Evolutionary conservation across 1,139 yeast genomes (phyloP).

Genomic region (Scheffersomyces stambukii): DNA sequence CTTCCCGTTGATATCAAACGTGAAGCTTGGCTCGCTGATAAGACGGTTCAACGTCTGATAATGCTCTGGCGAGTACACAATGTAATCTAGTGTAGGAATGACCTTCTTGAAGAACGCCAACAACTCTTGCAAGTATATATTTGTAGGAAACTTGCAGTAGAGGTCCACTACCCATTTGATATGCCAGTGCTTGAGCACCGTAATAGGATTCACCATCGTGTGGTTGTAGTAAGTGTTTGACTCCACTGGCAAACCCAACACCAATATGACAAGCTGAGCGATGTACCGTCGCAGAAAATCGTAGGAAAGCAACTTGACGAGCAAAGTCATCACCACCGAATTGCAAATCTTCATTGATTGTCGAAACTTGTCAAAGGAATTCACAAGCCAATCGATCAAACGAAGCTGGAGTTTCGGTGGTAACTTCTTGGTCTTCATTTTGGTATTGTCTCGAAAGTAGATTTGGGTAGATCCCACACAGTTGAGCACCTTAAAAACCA

Average conservation of each 20-base stretch:
- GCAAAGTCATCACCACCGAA: conserved; percentile 19
- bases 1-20: conserved; percentile 1
- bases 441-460: conserved; percentile 16
- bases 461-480: conserved; percentile 23
- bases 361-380: conserved; percentile 21
- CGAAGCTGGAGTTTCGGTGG: conserved; percentile 16
- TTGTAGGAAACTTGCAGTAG: conserved; percentile 30
- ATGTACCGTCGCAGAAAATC: conserved; percentile 28
- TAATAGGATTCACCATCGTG: conserved; percentile 7
- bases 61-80: conserved; percentile 6
- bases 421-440: conserved; percentile 16
- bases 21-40: conserved; percentile 1
- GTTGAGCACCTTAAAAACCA: conserved; percentile 19
- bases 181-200: conserved; percentile 29
- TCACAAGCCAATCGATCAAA: conserved; percentile 25
- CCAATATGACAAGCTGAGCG: conserved; percentile 21
- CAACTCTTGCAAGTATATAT: conserved; percentile 23
- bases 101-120: conserved; percentile 20
- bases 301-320: conserved; percentile 23
- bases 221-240: conserved; percentile 6
- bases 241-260: conserved; percentile 7
- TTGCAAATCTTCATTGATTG: conserved; percentile 8
- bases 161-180: conserved; percentile 30
- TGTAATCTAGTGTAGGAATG: conserved; percentile 21
- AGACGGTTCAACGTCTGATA: conserved; percentile 6